phyloP scores from a whole-genome alignment of 2,329 filamentous ascomycete species.

The Thyridium curvatum region DNA sequence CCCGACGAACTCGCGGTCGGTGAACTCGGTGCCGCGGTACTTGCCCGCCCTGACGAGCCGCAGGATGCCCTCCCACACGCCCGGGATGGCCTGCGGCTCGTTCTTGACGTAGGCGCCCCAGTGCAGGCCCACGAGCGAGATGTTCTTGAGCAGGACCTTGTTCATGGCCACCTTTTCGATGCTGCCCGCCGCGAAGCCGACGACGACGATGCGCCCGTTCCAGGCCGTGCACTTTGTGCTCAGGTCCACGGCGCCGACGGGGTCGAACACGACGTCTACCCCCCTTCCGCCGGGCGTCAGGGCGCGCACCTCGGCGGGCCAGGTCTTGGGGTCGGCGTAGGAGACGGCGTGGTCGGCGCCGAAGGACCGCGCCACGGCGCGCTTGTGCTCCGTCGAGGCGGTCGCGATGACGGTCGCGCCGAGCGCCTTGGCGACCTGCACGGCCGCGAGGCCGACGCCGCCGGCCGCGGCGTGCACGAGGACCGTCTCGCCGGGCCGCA shows the following conservation, averaged over 20 bases:
- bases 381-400: slow-evolving; percentile 73
- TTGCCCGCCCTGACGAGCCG: slow-evolving; percentile 71
- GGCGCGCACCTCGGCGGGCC: slow-evolving; percentile 66
- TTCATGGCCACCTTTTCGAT: slow-evolving; percentile 95
- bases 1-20: slow-evolving; percentile 75
- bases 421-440: slow-evolving; percentile 87
- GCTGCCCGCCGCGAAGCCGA: slow-evolving; percentile 79
- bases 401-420: slow-evolving; percentile 93
- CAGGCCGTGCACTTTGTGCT: slow-evolving; percentile 89
- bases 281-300: slow-evolving; percentile 66
- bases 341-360: slow-evolving; percentile 81
- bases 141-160: slow-evolving; percentile 88
- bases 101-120: slow-evolving; percentile 80
- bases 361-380: slow-evolving; percentile 70
- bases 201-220: slow-evolving; percentile 82
- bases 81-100: slow-evolving; percentile 62
- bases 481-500: slow-evolving; percentile 78
- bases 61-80: slow-evolving; percentile 80
- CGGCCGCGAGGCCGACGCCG: slow-evolving; percentile 83
- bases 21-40: slow-evolving; percentile 76
- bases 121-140: slow-evolving; percentile 80
- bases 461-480: slow-evolving; percentile 90
- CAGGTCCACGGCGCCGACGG: slow-evolving; percentile 81
- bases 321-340: slow-evolving; percentile 56
- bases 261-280: slow-evolving; percentile 93